Percentiles rank a stretch among this genome's conserved stretches.
Conservation (phyloP, 2,329 filamentous ascomycete species). For the Aureobasidium pullulans region DNA sequence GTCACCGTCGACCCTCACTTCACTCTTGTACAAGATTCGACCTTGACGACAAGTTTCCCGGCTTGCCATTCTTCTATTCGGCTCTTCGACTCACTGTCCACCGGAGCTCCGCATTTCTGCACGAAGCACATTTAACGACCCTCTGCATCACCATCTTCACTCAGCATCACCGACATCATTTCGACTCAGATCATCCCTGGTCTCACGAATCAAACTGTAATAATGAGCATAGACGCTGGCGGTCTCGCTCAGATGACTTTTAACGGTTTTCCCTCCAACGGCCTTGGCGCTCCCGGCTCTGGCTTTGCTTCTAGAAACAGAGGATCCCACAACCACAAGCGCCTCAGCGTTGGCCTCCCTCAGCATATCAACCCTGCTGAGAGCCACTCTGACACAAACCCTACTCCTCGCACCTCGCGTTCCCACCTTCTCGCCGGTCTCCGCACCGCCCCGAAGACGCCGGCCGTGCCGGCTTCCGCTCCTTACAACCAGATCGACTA, state of each 20-base stretch:
- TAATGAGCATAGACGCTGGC: constrained; percentile 78
- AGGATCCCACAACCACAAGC: constrained; percentile 73
- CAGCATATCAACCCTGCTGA: constrained; percentile 62
- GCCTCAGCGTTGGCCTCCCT: constrained; percentile 68
- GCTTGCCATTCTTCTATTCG: neutral
- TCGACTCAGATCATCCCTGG: constrained; percentile 8
- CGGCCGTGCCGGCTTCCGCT: constrained; percentile 58
- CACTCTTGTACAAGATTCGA: constrained; percentile 6
- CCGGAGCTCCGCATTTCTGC: neutral
- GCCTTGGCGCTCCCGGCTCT: constrained; percentile 66
- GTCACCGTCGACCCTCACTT: neutral
- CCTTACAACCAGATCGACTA: constrained; percentile 52
- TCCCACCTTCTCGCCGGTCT: constrained; percentile 90
- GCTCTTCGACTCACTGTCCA: neutral
- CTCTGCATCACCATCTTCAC: neutral
- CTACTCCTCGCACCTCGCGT: constrained; percentile 76
- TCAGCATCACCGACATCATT: constrained; percentile 6
- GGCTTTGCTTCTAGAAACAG: constrained; percentile 85
- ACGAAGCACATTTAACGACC: constrained; percentile 11
- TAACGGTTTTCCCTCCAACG: constrained; percentile 61
- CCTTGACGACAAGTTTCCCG: neutral
- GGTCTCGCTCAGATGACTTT: constrained; percentile 99
- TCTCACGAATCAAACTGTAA: constrained; percentile 16
- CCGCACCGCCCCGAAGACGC: constrained; percentile 86
- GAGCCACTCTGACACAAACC: constrained; percentile 58